phyloP scores from a whole-genome alignment of 2,329 filamentous ascomycete genomes.

The Ophidiomyces ophidiicola region DNA sequence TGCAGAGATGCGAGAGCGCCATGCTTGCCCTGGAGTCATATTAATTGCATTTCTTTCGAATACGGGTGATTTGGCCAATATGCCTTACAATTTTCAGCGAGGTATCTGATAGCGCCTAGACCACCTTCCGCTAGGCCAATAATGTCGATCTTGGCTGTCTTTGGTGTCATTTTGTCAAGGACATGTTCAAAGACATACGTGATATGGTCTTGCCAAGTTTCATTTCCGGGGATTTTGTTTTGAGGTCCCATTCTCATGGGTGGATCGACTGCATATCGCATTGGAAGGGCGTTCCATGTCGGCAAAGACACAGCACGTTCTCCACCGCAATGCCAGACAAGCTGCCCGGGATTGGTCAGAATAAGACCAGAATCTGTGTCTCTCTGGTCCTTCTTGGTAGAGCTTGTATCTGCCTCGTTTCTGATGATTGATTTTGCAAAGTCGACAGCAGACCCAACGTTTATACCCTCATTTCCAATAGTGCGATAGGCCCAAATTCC shows the following conservation, averaged over 20 bases:
- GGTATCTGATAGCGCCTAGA: conserved; percentile 44
- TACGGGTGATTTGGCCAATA: not conserved
- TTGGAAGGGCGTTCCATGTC: conserved; percentile 48
- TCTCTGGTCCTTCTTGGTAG: conserved; percentile 7
- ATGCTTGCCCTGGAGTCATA: conserved; percentile 26
- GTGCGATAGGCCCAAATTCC: conserved; percentile 63
- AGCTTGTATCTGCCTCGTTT: not conserved
- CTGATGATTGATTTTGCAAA: conserved; percentile 42
- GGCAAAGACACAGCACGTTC: conserved; percentile 47
- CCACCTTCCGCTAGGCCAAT: conserved; percentile 59
- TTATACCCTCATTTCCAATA: conserved; percentile 51
- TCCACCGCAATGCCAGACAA: conserved; percentile 60
- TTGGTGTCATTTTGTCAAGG: conserved; percentile 38
- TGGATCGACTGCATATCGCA: conserved; percentile 50
- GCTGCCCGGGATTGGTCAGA: conserved; percentile 65
- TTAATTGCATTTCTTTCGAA: not conserved
- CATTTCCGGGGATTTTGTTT: conserved; percentile 54
- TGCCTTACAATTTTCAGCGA: conserved; percentile 44
- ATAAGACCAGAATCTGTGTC: conserved; percentile 46
- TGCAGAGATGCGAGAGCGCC: conserved; percentile 30
- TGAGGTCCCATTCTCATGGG: conserved; percentile 40
- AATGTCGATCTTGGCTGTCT: conserved; percentile 51
- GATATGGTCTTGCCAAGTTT: conserved; percentile 49
- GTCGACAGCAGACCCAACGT: conserved; percentile 57
- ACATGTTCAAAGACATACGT: conserved; percentile 54